A percentile compares a stretch with the other conserved stretches of the same genome.
These are phyloP conservation scores for Rubus idaeus DNA, from an alignment of 306 rosid species.

Conservation along the genomic window DNA sequence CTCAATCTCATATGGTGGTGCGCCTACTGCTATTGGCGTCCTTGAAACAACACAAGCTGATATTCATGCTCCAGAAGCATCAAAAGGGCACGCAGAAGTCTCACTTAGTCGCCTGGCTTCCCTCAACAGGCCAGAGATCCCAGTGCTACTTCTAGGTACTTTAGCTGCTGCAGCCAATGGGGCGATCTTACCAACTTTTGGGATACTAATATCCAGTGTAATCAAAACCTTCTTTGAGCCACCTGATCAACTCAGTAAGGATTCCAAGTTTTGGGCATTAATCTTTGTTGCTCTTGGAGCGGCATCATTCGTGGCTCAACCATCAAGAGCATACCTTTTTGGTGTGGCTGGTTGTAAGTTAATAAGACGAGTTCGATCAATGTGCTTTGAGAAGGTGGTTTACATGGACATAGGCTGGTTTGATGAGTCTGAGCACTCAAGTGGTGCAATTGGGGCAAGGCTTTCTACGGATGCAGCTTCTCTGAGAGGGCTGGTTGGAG, in stretches of 20 bases:
- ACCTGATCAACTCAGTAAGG: slow-evolving; percentile 5
- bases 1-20: slow-evolving; percentile 9
- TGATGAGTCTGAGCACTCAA: slow-evolving; percentile 64
- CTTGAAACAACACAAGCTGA: neutral
- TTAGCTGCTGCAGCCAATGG: slow-evolving; percentile 25
- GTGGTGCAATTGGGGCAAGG: slow-evolving; percentile 77
- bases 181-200: neutral
- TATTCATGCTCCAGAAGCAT: neutral
- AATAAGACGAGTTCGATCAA: slow-evolving; percentile 56
- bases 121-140: slow-evolving; percentile 29
- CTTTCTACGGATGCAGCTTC: slow-evolving; percentile 73
- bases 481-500: slow-evolving; percentile 62
- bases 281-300: slow-evolving; percentile 51
- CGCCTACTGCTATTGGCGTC: neutral
- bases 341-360: slow-evolving; percentile 64
- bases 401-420: slow-evolving; percentile 81
- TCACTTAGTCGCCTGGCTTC: slow-evolving; percentile 18
- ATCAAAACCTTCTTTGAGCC: slow-evolving; percentile 26
- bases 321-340: slow-evolving; percentile 55
- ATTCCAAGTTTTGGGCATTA: slow-evolving; percentile 28
- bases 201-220: slow-evolving; percentile 6
- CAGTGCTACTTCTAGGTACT: slow-evolving; percentile 20
- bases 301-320: slow-evolving; percentile 36
- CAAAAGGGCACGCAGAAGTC: neutral
- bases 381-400: slow-evolving; percentile 66